phyloP scores from a whole-genome alignment of 2,329 filamentous ascomycete genomes.

The Pyricularia sp. region DNA sequence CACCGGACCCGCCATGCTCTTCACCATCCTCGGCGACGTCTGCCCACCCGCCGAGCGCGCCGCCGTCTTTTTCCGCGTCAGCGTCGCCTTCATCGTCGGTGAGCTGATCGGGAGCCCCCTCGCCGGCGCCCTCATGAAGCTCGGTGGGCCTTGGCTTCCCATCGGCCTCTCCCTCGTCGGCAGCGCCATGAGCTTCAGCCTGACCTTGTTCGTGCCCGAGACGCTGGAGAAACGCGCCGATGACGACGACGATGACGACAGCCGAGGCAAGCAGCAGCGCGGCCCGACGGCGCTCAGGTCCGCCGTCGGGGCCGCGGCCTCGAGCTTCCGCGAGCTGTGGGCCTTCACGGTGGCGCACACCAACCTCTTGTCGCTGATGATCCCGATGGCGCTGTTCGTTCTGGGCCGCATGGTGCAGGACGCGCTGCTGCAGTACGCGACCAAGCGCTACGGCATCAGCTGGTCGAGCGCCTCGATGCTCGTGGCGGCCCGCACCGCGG shows the following conservation, averaged over 20 bases:
- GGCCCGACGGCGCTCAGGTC: background rate
- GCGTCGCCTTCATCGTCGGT: slow-evolving; percentile 26
- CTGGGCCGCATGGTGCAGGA: slow-evolving; percentile 23
- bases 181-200: slow-evolving; percentile 18
- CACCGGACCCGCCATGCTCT: slow-evolving; percentile 32
- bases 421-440: slow-evolving; percentile 42
- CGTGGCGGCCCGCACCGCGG: slow-evolving; percentile 26
- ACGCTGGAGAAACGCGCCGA: slow-evolving; percentile 19
- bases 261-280: background rate
- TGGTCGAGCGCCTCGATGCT: slow-evolving; percentile 35
- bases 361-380: slow-evolving; percentile 26
- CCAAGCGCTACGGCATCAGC: slow-evolving; percentile 38
- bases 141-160: slow-evolving; percentile 26
- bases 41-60: slow-evolving; percentile 26
- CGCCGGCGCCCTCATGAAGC: slow-evolving; percentile 27
- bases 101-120: slow-evolving; percentile 29
- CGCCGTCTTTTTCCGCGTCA: slow-evolving; percentile 29
- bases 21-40: slow-evolving; percentile 34
- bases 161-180: slow-evolving; percentile 24
- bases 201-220: slow-evolving; percentile 29
- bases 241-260: slow-evolving; percentile 1
- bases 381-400: slow-evolving; percentile 23
- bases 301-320: background rate
- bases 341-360: slow-evolving; percentile 29
- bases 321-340: slow-evolving; percentile 22